These are phyloP conservation scores for Nakaseomyces sp. DNA, from an alignment of 1,139 yeast species.

Conservation along the genomic window DNA sequence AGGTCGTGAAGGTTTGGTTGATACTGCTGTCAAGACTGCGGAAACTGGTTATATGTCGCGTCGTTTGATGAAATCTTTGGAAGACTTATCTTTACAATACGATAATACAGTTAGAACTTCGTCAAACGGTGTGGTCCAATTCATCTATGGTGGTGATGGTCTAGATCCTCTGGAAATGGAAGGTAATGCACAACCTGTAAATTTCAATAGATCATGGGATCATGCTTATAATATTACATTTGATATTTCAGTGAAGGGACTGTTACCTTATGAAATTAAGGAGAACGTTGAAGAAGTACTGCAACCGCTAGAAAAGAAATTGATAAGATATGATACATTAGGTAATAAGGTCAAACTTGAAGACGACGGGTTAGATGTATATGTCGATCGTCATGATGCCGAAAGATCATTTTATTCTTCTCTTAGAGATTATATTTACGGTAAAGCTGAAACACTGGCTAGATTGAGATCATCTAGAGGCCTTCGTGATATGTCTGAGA, in stretches of 20 bases:
- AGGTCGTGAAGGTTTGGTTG: slow-evolving; percentile 98
- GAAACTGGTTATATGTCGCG: slow-evolving; percentile 99
- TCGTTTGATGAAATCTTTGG: slow-evolving; percentile 94
- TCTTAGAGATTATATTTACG: slow-evolving; percentile 50
- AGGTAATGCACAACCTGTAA: slow-evolving; percentile 95
- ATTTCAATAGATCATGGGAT: slow-evolving; percentile 90
- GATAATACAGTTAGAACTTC: slow-evolving; percentile 94
- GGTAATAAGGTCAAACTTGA: slow-evolving; percentile 47
- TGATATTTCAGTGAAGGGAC: slow-evolving; percentile 43
- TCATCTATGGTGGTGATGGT: slow-evolving; percentile 98
- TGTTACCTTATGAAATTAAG: slow-evolving; percentile 64
- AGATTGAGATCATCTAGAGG: slow-evolving; percentile 48
- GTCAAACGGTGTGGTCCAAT: slow-evolving; percentile 92
- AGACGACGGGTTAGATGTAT: slow-evolving; percentile 43
- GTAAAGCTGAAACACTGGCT: slow-evolving; percentile 52
- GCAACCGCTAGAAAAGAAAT: slow-evolving; percentile 49
- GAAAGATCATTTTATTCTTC: slow-evolving; percentile 77
- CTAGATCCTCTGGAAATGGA: slow-evolving; percentile 98
- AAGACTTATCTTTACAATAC: slow-evolving; percentile 88
- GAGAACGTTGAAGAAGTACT: slow-evolving; percentile 49
- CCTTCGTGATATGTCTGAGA: slow-evolving; percentile 36
- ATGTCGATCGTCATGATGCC: slow-evolving; percentile 75
- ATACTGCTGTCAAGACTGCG: slow-evolving; percentile 98
- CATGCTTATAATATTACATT: slow-evolving; percentile 75
- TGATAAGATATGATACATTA: slow-evolving; percentile 63